Percentiles rank a stretch among this genome's conserved stretches.
Evolutionary conservation across 352 stramenopile genomes (phyloP).

Genomic region (Phytophthora multivora): DNA sequence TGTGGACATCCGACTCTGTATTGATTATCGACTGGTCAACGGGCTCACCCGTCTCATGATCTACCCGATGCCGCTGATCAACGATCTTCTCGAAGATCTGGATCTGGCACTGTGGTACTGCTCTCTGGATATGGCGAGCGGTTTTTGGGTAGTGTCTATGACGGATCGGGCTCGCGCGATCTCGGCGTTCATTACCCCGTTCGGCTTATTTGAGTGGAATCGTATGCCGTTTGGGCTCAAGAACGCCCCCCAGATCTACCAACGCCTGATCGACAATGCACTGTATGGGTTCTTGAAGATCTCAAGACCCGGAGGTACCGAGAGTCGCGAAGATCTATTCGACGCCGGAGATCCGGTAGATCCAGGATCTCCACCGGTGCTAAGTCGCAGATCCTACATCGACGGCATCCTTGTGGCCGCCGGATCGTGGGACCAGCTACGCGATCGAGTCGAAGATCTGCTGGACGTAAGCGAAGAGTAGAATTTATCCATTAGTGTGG

Average conservation of each 20-base stretch:
- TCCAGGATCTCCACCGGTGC: neutral
- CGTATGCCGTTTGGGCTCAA: neutral
- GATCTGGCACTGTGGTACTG: slow-evolving; percentile 22
- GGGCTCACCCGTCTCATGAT: neutral
- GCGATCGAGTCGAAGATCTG: slow-evolving; percentile 1
- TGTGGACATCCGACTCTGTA: neutral
- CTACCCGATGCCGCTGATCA: slow-evolving; percentile 32
- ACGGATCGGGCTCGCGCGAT: neutral
- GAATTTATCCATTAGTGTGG: slow-evolving; percentile 31
- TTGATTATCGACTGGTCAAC: neutral
- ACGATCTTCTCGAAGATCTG: slow-evolving; percentile 19
- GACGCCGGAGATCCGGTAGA: neutral
- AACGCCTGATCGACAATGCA: neutral
- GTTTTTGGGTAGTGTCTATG: neutral
- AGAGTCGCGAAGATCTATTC: neutral
- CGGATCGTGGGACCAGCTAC: slow-evolving; percentile 15
- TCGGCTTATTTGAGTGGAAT: neutral
- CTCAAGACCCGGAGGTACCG: slow-evolving; percentile 1
- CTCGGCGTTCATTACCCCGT: neutral
- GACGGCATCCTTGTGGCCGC: slow-evolving; percentile 27
- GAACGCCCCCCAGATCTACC: neutral
- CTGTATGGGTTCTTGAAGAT: slow-evolving; percentile 5
- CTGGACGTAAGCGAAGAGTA: slow-evolving; percentile 20
- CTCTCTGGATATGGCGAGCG: slow-evolving; percentile 18
- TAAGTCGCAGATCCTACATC: slow-evolving; percentile 36